phyloP scores from a whole-genome alignment of 805 yeast genomes.

The Ogataea pignaliae region DNA sequence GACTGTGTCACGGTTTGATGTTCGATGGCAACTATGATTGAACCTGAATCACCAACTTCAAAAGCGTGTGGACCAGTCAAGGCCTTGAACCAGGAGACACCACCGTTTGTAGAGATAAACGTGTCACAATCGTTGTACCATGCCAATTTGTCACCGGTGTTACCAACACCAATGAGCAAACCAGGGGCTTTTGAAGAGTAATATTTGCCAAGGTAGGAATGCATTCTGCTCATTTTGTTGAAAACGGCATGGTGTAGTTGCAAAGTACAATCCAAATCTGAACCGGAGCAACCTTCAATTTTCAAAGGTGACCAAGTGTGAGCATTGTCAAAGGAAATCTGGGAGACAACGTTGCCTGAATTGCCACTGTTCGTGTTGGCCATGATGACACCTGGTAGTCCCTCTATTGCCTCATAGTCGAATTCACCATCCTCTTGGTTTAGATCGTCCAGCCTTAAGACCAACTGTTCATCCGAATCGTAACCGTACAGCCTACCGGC shows the following conservation, averaged over 20 bases:
- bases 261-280: conserved; percentile 12
- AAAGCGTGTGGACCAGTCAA: conserved; percentile 51
- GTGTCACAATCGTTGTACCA: conserved; percentile 36
- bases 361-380: conserved; percentile 31
- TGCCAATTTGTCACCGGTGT: conserved; percentile 26
- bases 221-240: conserved; percentile 9
- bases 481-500: conserved; percentile 1
- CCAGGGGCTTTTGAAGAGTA: conserved; percentile 43
- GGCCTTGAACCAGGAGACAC: conserved; percentile 54
- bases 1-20: conserved; percentile 30
- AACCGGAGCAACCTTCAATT: conserved; percentile 6
- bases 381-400: conserved; percentile 39
- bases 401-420: conserved; percentile 42
- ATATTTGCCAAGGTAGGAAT: conserved; percentile 23
- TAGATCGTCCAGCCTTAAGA: conserved; percentile 4
- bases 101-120: conserved; percentile 66
- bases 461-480: conserved; percentile 3
- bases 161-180: conserved; percentile 39
- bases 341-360: conserved; percentile 12
- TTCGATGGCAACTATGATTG: conserved; percentile 52
- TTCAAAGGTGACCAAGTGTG: conserved; percentile 9
- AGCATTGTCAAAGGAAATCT: conserved; percentile 15
- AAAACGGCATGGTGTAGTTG: conserved; percentile 33
- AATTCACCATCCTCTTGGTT: conserved; percentile 32
- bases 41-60: conserved; percentile 69